phyloP scores from a whole-genome alignment of 345 rosid species.

The Lagerstroemia speciosa region DNA sequence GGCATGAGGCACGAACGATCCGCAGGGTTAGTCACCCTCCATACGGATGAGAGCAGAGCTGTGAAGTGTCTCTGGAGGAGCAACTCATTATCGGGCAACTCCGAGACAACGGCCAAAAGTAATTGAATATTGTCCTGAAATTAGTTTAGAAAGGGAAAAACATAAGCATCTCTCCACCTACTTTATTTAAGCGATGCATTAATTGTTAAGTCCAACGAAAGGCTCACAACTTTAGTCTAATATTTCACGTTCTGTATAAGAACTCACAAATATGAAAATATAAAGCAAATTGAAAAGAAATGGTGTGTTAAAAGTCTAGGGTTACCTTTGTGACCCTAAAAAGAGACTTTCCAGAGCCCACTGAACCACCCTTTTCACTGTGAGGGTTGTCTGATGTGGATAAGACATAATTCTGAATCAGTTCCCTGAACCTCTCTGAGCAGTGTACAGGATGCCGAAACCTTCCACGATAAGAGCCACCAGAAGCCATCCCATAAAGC shows the following conservation, averaged over 20 bases:
- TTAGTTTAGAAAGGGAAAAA: slow-evolving; percentile 14
- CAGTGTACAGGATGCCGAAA: slow-evolving; percentile 91
- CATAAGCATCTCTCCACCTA: slow-evolving; percentile 1
- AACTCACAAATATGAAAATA: not conserved
- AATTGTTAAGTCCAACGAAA: not conserved
- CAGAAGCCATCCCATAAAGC: slow-evolving; percentile 86
- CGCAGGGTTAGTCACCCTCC: slow-evolving; percentile 41
- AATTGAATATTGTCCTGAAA: slow-evolving; percentile 74
- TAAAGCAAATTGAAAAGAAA: not conserved
- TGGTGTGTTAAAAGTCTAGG: slow-evolving; percentile 6
- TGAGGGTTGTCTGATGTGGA: slow-evolving; percentile 53
- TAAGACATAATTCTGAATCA: slow-evolving; percentile 63
- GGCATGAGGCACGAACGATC: slow-evolving; percentile 23
- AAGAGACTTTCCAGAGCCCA: slow-evolving; percentile 82
- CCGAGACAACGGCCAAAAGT: slow-evolving; percentile 63
- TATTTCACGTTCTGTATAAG: not conserved
- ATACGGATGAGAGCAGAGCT: slow-evolving; percentile 68
- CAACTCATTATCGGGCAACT: slow-evolving; percentile 73
- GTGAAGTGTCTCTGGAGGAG: slow-evolving; percentile 92
- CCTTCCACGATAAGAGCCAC: slow-evolving; percentile 89
- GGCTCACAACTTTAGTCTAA: not conserved
- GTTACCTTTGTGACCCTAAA: slow-evolving; percentile 96
- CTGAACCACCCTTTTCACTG: slow-evolving; percentile 51
- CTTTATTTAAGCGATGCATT: slow-evolving; percentile 6
- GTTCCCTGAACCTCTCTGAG: slow-evolving; percentile 90